Conservation (phyloP, 2,329 filamentous ascomycete genomes). For the Alternaria ventricosa region DNA sequence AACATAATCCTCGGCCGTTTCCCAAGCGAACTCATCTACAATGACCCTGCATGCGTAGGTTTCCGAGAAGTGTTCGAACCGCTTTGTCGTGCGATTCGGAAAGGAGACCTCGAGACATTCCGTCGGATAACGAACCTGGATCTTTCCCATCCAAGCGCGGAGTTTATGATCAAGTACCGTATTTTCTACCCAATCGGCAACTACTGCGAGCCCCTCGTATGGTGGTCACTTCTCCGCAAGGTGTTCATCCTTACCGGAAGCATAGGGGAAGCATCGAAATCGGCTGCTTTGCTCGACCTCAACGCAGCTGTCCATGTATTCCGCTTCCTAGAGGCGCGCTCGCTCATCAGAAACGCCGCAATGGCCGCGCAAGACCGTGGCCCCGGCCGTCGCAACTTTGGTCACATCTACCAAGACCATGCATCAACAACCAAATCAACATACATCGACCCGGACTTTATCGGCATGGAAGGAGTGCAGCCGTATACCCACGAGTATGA, state of each 20-base stretch:
- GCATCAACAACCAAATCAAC: slow-evolving; percentile 49
- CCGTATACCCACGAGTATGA: slow-evolving; percentile 54
- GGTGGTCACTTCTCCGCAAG: slow-evolving; percentile 80
- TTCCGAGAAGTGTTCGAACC: slow-evolving; percentile 73
- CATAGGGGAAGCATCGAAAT: slow-evolving; percentile 56
- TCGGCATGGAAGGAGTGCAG: slow-evolving; percentile 38
- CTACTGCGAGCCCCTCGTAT: slow-evolving; percentile 80
- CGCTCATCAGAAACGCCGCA: slow-evolving; percentile 32
- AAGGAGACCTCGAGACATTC: slow-evolving; percentile 77
- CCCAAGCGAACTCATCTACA: slow-evolving; percentile 70
- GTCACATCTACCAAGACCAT: slow-evolving; percentile 58
- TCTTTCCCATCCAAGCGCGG: slow-evolving; percentile 26
- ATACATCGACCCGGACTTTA: slow-evolving; percentile 57
- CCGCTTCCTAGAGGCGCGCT: slow-evolving; percentile 67
- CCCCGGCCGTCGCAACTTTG: slow-evolving; percentile 50
- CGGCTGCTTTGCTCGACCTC: slow-evolving; percentile 76
- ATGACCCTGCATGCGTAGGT: slow-evolving; percentile 71
- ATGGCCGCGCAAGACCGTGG: slow-evolving; percentile 36
- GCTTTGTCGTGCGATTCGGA: slow-evolving; percentile 73
- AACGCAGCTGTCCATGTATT: slow-evolving; percentile 70
- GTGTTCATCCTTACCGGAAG: slow-evolving; percentile 80
- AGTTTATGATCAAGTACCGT: slow-evolving; percentile 78
- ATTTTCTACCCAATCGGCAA: slow-evolving; percentile 78
- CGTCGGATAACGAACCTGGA: slow-evolving; percentile 67
- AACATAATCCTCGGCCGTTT: slow-evolving; percentile 88